A percentile compares a stretch with the other conserved stretches of the same genome.
Evolutionary conservation across 225 moss, liverwort and hornwort genomes (phyloP).

Genomic region (Marchantia paleacea): DNA sequence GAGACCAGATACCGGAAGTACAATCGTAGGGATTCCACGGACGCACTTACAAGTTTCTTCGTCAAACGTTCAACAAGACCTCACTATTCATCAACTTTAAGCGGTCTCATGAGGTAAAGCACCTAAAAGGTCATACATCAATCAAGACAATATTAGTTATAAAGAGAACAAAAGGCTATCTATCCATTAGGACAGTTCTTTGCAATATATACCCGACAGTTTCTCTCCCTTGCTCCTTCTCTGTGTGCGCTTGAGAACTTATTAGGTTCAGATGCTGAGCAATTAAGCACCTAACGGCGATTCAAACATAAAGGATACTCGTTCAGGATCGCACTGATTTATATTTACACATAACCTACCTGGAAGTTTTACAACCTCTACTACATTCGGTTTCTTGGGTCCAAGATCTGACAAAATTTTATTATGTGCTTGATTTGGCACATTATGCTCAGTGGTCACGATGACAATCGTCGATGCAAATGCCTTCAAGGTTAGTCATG

Average conservation of each 20-base stretch:
- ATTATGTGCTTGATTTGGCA: conserved; percentile 4
- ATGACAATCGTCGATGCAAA: neutral
- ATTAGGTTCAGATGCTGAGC: neutral
- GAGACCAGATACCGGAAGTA: too few relatives aligned
- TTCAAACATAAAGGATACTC: neutral
- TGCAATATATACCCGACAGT: neutral
- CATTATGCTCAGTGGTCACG: neutral
- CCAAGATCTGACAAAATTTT: conserved; percentile 7
- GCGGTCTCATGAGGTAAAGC: too few relatives aligned
- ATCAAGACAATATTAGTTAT: too few relatives aligned
- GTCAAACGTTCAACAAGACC: too few relatives aligned
- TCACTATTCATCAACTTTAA: too few relatives aligned
- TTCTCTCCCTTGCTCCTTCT: neutral
- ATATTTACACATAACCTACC: conserved; percentile 5
- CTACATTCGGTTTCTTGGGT: neutral
- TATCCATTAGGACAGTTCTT: too few relatives aligned
- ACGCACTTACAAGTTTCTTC: too few relatives aligned
- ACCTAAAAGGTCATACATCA: too few relatives aligned
- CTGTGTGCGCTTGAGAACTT: neutral
- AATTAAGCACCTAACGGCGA: neutral
- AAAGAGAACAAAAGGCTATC: too few relatives aligned
- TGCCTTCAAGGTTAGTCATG: neutral
- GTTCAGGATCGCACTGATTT: neutral
- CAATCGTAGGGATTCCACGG: too few relatives aligned
- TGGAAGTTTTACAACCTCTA: neutral